These are phyloP conservation scores for Mucor plumbeus DNA, from an alignment of 371 early-diverging fungal genomes.

Conservation along the genomic window DNA sequence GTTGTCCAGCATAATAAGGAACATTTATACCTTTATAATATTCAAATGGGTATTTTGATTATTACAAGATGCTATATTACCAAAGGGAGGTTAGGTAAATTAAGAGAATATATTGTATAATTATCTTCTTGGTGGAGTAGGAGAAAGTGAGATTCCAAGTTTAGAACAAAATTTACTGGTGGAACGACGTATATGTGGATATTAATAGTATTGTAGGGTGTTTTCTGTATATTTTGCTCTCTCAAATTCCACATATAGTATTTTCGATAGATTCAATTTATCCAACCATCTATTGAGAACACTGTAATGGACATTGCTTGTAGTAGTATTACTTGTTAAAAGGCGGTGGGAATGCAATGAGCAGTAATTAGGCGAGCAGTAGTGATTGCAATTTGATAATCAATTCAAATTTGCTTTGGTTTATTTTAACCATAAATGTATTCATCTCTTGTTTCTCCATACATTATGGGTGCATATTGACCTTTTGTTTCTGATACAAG, in stretches of 20 bases:
- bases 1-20: too few species aligned
- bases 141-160: not conserved
- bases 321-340: not conserved
- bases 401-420: not conserved
- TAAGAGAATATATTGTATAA: not conserved
- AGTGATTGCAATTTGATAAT: not conserved
- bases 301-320: not conserved
- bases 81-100: not conserved
- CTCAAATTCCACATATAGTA: not conserved
- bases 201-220: not conserved
- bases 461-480: constrained; percentile 24
- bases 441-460: constrained; percentile 23
- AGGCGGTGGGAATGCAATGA: not conserved
- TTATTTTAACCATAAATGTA: constrained; percentile 15
- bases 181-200: not conserved
- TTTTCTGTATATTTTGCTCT: constrained; percentile 1
- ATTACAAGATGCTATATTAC: not conserved
- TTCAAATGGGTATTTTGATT: not conserved
- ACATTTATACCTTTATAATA: too few species aligned
- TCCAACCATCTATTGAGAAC: not conserved
- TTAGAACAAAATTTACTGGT: constrained; percentile 7
- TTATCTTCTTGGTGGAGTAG: not conserved
- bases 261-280: constrained; percentile 5
- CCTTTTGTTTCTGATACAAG: constrained; percentile 23
- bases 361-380: not conserved